Conservation (phyloP, 192 early-diverging fungal species). For the Polychytrium aggregatum region DNA sequence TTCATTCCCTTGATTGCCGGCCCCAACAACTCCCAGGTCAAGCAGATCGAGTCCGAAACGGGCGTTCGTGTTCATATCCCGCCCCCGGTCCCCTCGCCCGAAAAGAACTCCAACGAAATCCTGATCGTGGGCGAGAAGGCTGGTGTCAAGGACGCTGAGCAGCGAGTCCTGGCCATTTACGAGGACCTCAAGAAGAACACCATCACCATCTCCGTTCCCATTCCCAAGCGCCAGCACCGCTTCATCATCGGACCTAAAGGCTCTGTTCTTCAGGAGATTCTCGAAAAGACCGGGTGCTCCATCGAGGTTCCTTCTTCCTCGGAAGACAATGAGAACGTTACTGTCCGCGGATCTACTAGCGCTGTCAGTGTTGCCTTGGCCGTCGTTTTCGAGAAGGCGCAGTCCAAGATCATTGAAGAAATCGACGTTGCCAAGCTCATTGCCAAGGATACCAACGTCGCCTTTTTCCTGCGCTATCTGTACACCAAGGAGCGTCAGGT, state of each 20-base stretch:
- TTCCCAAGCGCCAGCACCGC: slow-evolving; percentile 88
- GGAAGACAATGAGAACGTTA: slow-evolving; percentile 61
- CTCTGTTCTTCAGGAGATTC: slow-evolving; percentile 65
- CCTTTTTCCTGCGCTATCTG: slow-evolving; percentile 63
- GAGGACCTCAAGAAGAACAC: slow-evolving; percentile 53
- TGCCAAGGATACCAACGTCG: slow-evolving; percentile 28
- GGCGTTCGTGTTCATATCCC: slow-evolving; percentile 73
- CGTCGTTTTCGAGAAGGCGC: slow-evolving; percentile 69
- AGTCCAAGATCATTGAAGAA: slow-evolving; percentile 57
- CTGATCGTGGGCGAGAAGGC: slow-evolving; percentile 69
- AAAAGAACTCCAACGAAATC: slow-evolving; percentile 48
- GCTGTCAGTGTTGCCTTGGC: slow-evolving; percentile 61
- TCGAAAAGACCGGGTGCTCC: slow-evolving; percentile 76
- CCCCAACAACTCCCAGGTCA: slow-evolving; percentile 49
- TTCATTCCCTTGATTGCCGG: slow-evolving; percentile 80
- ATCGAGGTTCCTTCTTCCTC: slow-evolving; percentile 65
- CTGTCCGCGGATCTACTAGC: slow-evolving; percentile 66
- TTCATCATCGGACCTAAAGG: slow-evolving; percentile 81
- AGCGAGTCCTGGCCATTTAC: slow-evolving; percentile 43
- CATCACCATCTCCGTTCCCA: slow-evolving; percentile 49
- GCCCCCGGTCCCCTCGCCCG: slow-evolving; percentile 24
- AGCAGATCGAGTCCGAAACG: slow-evolving; percentile 46
- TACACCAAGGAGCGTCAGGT: slow-evolving; percentile 49
- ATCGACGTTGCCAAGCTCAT: slow-evolving; percentile 56
- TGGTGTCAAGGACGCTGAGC: slow-evolving; percentile 52